Percentiles rank a stretch among this genome's conserved stretches.
These are phyloP conservation scores for Vitis cinerea DNA, from an alignment of 164 flowering plant genomes.

Conservation along the genomic window DNA sequence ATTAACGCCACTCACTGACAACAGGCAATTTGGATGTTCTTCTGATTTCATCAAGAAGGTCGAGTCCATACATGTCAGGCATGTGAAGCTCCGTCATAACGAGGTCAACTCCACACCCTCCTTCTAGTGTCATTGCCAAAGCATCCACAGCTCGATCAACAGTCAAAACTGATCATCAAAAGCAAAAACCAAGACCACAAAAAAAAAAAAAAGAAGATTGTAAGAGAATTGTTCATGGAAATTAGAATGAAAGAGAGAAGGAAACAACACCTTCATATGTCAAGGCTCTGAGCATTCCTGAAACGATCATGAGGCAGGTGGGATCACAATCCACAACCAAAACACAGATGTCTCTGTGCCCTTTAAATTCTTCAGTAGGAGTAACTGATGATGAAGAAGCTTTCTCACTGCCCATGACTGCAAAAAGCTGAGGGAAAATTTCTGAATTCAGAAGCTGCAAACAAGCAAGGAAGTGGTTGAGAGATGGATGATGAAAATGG, in stretches of 20 bases:
- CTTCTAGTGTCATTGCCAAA: constrained; percentile 4
- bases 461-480: too few relatives aligned
- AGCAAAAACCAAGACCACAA: too few relatives aligned
- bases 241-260: constrained; percentile 10
- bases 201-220: too few relatives aligned
- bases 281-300: constrained; percentile 24
- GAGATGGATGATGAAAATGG: too few relatives aligned
- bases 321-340: constrained; percentile 40
- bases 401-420: background rate
- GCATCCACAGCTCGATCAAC: constrained; percentile 10
- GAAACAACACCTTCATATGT: constrained; percentile 30
- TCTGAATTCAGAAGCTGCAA: too few relatives aligned
- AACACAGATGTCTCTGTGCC: constrained; percentile 14
- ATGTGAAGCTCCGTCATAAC: constrained; percentile 15
- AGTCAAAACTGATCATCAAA: constrained; percentile 3
- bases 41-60: constrained; percentile 17
- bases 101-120: constrained; percentile 5
- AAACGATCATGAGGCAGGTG: constrained; percentile 19
- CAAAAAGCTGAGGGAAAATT: too few relatives aligned
- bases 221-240: too few relatives aligned
- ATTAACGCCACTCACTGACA: constrained; percentile 3
- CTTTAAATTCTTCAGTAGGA: constrained; percentile 1
- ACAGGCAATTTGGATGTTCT: constrained; percentile 12
- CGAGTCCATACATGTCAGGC: constrained; percentile 20
- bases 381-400: too few relatives aligned